Conservation (phyloP, 768 basidiomycete genomes). For the Trametes meyenii region DNA sequence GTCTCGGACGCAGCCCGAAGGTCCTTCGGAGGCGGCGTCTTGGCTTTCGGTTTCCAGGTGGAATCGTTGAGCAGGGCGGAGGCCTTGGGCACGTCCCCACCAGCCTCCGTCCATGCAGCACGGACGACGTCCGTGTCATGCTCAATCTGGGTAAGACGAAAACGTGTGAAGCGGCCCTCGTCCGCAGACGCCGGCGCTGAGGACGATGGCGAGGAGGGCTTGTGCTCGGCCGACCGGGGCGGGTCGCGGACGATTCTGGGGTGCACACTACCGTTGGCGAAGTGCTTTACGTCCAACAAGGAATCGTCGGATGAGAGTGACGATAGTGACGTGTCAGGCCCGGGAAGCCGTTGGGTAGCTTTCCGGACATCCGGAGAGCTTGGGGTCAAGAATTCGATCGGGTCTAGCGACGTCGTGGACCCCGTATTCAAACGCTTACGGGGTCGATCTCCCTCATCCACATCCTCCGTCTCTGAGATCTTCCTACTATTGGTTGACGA, state of each 20-base stretch:
- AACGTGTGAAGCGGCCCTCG: conserved; percentile 50
- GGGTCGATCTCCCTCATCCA: conserved; percentile 61
- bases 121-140: conserved; percentile 46
- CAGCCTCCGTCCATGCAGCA: conserved; percentile 69
- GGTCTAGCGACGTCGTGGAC: conserved; percentile 36
- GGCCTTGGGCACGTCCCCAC: conserved; percentile 63
- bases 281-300: conserved; percentile 48
- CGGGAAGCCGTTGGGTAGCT: conserved; percentile 51
- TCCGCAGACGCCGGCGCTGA: conserved; percentile 27
- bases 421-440: conserved; percentile 71
- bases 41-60: conserved; percentile 47
- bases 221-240: conserved; percentile 25
- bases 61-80: conserved; percentile 60
- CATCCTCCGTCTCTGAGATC: conserved; percentile 42
- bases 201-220: conserved; percentile 14
- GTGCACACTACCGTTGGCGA: conserved; percentile 47
- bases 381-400: conserved; percentile 45
- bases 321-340: conserved; percentile 40
- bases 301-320: conserved; percentile 70
- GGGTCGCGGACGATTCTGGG: conserved; percentile 59
- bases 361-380: conserved; percentile 63
- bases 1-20: conserved; percentile 34
- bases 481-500: conserved; percentile 42
- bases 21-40: conserved; percentile 26
- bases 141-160: conserved; percentile 64